Percentiles rank a stretch among this genome's conserved stretches.
phyloP scores from a whole-genome alignment of 257 asterid genomes.

The Solanum infundibuliforme region DNA sequence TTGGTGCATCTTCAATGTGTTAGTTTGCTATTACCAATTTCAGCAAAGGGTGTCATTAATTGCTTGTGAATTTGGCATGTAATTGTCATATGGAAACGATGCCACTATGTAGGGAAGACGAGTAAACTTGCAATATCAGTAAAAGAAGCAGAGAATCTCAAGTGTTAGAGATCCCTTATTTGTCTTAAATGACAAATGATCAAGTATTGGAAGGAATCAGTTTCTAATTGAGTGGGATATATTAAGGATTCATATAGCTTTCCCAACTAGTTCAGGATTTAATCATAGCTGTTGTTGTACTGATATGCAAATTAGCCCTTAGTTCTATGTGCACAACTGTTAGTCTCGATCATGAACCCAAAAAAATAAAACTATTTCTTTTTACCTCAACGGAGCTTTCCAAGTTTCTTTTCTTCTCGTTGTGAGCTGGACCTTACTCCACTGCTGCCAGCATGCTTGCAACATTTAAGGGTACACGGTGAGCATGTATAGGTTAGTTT shows the following conservation, averaged over 20 bases:
- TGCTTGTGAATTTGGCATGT: background rate
- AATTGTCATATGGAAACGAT: background rate
- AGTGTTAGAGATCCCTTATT: background rate
- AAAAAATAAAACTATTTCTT: background rate
- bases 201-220: background rate
- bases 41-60: background rate
- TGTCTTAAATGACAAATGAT: background rate
- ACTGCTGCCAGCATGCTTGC: background rate
- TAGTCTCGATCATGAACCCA: background rate
- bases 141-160: background rate
- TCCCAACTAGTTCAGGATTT: background rate
- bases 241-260: background rate
- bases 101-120: background rate
- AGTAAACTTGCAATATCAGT: background rate
- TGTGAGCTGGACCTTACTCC: background rate
- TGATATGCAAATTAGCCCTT: background rate
- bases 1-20: background rate
- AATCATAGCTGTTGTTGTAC: background rate
- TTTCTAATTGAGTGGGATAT: background rate
- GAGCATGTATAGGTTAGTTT: background rate
- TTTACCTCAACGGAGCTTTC: background rate
- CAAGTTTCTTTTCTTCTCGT: background rate
- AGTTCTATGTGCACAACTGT: background rate
- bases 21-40: background rate
- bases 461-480: background rate